Base-by-base conservation (phyloP, 192 early-diverging fungal species). In the Helicostylum pulchrum region DNA sequence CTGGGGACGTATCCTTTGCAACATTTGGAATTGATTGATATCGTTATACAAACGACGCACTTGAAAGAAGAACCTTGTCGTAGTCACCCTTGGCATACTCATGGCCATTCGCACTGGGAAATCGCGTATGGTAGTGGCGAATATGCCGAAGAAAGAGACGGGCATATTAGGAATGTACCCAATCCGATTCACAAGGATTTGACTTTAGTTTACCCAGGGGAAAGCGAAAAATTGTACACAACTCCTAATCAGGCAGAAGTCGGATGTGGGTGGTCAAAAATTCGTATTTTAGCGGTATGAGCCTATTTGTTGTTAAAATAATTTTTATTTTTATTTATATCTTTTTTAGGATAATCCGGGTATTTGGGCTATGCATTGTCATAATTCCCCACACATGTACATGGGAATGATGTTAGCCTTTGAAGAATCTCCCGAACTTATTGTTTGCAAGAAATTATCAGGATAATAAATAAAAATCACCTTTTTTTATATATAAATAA, bases 11-110 rank as follows among this genome's bases (percentile, higher is more conserved):
- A 65, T 56, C 46, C 64, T 7, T 20, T 64, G 0, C 9, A 43
- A 9, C 32, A 58, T 5, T 10, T 48, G 17, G 69, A 71, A 34
- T 53, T 59, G 3, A 30, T 71, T 5, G 69, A 71, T n/a, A 30
- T 71, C 42, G 69, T 71, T 32, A 30, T 64, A 31, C 69, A 71
- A 48, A 57, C 15, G 32, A 64, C 44, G 5, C 26, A 39, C 1
- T 2, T 34, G 4, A 32, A 34, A 7, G 14, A n/a, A 2, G 62
- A 17, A 17, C 6, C 34, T 14, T 70, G 61, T 14, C 32, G 48
- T 20, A 52, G 48, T 42, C 69, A 71, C 30, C 62, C 69, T 21
- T 65, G 69, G 69, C 69, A 70, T 14, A 64, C 48, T 1, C 69
- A 65, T 51, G 69, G 69, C n/a, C 69, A 71, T 46, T 65, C 54